Conservation (phyloP, 345 rosid genomes). For the Euclidium syriacum region DNA sequence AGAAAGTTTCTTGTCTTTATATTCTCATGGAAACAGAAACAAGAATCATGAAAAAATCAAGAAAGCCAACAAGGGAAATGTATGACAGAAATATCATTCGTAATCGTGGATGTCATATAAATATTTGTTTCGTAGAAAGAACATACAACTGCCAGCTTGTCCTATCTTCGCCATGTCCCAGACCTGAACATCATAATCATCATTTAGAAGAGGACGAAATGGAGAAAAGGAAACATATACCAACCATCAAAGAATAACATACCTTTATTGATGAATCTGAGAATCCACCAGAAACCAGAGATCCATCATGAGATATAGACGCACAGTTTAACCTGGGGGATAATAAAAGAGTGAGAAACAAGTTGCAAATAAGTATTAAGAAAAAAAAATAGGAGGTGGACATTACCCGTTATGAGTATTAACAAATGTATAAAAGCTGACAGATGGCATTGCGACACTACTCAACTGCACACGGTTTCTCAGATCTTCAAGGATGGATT, state of each 20-base stretch:
- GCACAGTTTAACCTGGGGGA: constrained; percentile 71
- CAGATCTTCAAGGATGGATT: constrained; percentile 89
- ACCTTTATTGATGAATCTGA: constrained; percentile 95
- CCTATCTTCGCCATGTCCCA: constrained; percentile 99
- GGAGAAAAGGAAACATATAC: constrained; percentile 5
- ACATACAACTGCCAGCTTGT: constrained; percentile 59
- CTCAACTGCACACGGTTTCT: constrained; percentile 93
- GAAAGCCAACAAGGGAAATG: neutral
- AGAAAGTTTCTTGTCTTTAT: constrained; percentile 6
- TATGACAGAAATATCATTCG: neutral
- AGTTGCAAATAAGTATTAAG: neutral
- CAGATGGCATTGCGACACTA: constrained; percentile 73
- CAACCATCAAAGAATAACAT: constrained; percentile 9
- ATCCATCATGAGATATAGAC: constrained; percentile 94
- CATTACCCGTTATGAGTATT: constrained; percentile 86
- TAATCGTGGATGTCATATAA: neutral
- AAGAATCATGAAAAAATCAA: constrained; percentile 2
- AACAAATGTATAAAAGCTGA: constrained; percentile 89
- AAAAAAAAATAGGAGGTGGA: constrained; percentile 2
- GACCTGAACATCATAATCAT: constrained; percentile 45
- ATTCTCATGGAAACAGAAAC: constrained; percentile 13
- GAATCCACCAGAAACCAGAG: constrained; percentile 94
- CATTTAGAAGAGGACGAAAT: neutral
- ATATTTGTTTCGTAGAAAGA: neutral
- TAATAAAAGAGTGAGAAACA: constrained; percentile 6